Evolutionary conservation across 371 early-diverging fungal species (phyloP).

Genomic region (Mucor velutinosus): DNA sequence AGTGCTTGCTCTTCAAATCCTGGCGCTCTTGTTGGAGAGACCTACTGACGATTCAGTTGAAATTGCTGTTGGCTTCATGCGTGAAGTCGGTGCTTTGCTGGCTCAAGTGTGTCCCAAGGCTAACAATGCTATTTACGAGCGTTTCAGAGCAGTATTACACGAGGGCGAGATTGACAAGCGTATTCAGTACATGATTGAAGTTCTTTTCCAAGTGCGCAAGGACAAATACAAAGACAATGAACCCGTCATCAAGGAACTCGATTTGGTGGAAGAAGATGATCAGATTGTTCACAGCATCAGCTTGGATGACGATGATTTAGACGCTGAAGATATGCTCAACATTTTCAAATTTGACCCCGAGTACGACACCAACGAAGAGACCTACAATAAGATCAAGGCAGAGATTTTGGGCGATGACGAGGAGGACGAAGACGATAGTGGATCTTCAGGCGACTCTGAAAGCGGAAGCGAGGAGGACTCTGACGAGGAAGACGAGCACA

Average conservation of each 20-base stretch:
- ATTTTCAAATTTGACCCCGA: slow-evolving; percentile 86
- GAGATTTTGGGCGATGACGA: slow-evolving; percentile 93
- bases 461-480: slow-evolving; percentile 49
- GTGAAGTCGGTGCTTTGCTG: slow-evolving; percentile 88
- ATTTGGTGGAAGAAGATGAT: slow-evolving; percentile 95
- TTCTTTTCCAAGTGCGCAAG: slow-evolving; percentile 92
- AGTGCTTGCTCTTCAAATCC: slow-evolving; percentile 86
- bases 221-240: slow-evolving; percentile 93
- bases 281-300: slow-evolving; percentile 91
- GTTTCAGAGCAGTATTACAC: slow-evolving; percentile 90
- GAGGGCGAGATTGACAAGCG: slow-evolving; percentile 94
- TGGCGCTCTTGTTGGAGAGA: slow-evolving; percentile 84
- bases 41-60: slow-evolving; percentile 98
- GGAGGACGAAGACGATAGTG: slow-evolving; percentile 60
- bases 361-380: slow-evolving; percentile 82
- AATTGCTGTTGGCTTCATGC: slow-evolving; percentile 95
- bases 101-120: slow-evolving; percentile 79
- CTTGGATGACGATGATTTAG: slow-evolving; percentile 87
- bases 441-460: slow-evolving; percentile 54
- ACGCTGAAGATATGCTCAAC: slow-evolving; percentile 80
- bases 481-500: slow-evolving; percentile 43
- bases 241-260: slow-evolving; percentile 77
- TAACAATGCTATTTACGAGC: slow-evolving; percentile 89
- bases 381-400: slow-evolving; percentile 77
- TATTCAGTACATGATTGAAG: slow-evolving; percentile 97